Evolutionary conservation across 139 green algal species (phyloP), one percentile per base, ranked within the genome.

Genomic region (Coelastrella sp.): DNA sequence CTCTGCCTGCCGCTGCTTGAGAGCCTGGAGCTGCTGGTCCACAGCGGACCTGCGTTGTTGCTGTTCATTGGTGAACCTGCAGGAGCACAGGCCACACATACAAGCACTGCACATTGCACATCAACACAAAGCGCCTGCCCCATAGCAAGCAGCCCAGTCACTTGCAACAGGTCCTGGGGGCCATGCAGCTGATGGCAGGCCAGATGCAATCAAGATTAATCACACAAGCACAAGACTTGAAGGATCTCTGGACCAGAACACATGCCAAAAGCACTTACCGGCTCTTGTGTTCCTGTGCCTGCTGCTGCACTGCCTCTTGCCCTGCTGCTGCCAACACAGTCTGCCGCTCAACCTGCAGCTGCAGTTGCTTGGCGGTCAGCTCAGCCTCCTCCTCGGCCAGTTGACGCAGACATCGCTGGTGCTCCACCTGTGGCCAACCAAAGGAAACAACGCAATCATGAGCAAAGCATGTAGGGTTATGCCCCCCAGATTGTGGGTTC

Each of bases 351-450:
- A 73, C 78, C 70, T 94, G 90, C 20, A 86, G 73, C 75, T 92
- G 76, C 24, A 92, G 24, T 35, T 88, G 87, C 35, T 91, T 75
- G 17, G 81, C 85, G 4, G 93, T 93, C 35, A 90, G 7, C 57
- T 68, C 57, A 9, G 91, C 90, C 83, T 93, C 80, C n/a, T 93
- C 91, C 82, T 95, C 90, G 0, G 91, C 90, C 84, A 95, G 61
- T 10, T 88, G 84, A 11, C 90, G 91, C 82, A 95, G 72, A 17
- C 72, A 84, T 72, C 91, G 82, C 78, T 95, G 81, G 7, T 74
- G 68, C 12, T 95, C 93, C 15, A 92, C 65, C 91, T 94, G 90
- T 66, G 58, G 49, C 25, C 24, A 25, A 66, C 11, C 61, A 68
- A 22, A 58, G 4, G 25, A 10, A 61, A 1, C 24, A 49, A 58